phyloP scores from a whole-genome alignment of 306 rosid genomes.

The Rubus parviflorus region DNA sequence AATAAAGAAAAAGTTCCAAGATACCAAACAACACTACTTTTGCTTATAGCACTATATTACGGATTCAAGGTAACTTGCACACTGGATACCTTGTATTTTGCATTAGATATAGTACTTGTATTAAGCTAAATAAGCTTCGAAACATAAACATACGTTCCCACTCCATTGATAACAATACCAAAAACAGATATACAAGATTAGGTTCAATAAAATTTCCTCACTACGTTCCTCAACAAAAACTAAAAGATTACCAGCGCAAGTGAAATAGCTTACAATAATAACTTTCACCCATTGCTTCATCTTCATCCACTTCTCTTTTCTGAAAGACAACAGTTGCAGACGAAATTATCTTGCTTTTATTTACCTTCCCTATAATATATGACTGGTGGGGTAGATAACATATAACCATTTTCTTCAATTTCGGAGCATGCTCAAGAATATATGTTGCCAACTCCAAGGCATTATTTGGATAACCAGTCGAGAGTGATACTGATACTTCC shows the following conservation, averaged over 20 bases:
- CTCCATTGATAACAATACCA: background rate
- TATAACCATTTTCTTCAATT: conserved; percentile 8
- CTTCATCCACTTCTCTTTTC: background rate
- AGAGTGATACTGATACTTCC: background rate
- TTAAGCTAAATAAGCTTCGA: background rate
- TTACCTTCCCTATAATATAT: background rate
- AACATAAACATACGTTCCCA: background rate
- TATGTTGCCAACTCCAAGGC: background rate
- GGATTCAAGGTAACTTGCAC: background rate
- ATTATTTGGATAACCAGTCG: background rate
- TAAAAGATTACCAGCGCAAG: background rate
- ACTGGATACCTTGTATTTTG: background rate
- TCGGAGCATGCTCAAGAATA: background rate
- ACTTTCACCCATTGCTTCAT: background rate
- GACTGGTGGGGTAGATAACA: background rate
- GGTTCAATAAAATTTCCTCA: background rate
- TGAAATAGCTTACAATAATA: background rate
- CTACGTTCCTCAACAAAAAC: background rate
- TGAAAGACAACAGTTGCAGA: background rate
- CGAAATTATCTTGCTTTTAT: background rate
- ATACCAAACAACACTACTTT: too few species aligned
- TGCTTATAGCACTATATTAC: background rate
- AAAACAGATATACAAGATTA: background rate
- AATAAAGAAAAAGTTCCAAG: too few species aligned
- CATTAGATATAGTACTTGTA: background rate